These are phyloP conservation scores for Penicillium decumbens DNA, from an alignment of 2,329 filamentous ascomycete genomes.

Conservation along the genomic window DNA sequence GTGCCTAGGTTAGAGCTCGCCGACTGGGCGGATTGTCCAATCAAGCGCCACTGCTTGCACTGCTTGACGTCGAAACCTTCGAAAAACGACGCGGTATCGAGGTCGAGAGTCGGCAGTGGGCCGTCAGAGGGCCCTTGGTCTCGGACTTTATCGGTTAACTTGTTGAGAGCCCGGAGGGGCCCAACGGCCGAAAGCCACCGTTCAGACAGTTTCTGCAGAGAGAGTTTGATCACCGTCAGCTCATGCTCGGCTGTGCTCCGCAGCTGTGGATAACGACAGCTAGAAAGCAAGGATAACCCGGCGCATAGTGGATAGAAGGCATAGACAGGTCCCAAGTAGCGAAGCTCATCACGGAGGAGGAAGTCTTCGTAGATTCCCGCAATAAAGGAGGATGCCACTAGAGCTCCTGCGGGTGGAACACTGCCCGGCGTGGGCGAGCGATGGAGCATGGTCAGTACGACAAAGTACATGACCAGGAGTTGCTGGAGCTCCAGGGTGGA, in stretches of 20 bases:
- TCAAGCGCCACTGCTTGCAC: slow-evolving; percentile 22
- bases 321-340: slow-evolving; percentile 40
- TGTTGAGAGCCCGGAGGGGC: slow-evolving; percentile 21
- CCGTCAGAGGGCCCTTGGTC: slow-evolving; percentile 18
- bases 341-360: slow-evolving; percentile 39
- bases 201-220: slow-evolving; percentile 26
- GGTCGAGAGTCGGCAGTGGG: slow-evolving; percentile 13
- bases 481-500: slow-evolving; percentile 36
- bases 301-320: slow-evolving; percentile 42
- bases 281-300: slow-evolving; percentile 39
- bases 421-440: slow-evolving; percentile 30
- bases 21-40: slow-evolving; percentile 16
- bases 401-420: slow-evolving; percentile 34
- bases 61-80: slow-evolving; percentile 21
- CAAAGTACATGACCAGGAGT: slow-evolving; percentile 38
- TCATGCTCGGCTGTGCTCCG: slow-evolving; percentile 24
- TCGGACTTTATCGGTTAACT: slow-evolving; percentile 25
- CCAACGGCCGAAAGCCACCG: slow-evolving; percentile 26
- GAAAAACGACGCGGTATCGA: slow-evolving; percentile 21
- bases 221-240: slow-evolving; percentile 24
- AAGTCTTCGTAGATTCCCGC: slow-evolving; percentile 43
- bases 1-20: neutral
- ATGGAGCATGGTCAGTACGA: slow-evolving; percentile 38
- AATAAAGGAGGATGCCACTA: slow-evolving; percentile 41
- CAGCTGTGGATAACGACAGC: slow-evolving; percentile 34